Evolutionary conservation across 2,329 filamentous ascomycete species (phyloP).

Genomic region (Penicillium hesseltinei): DNA sequence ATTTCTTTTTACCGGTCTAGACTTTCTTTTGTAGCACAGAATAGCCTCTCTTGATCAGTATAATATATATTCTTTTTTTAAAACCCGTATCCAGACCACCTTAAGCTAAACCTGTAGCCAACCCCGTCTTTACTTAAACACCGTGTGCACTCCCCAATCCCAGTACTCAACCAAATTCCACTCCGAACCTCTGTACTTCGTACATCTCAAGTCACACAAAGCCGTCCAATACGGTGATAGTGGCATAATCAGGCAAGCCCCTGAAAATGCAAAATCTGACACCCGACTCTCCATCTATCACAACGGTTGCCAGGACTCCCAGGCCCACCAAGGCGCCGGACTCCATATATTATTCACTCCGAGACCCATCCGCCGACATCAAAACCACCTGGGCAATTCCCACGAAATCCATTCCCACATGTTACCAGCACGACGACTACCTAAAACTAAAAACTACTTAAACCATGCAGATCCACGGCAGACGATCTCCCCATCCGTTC

Average conservation of each 20-base stretch:
- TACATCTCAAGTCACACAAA: background rate
- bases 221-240: background rate
- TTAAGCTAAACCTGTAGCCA: background rate
- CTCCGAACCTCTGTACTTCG: background rate
- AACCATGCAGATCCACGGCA: constrained; percentile 10
- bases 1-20: background rate
- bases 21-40: background rate
- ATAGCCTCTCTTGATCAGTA: background rate
- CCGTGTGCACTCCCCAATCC: background rate
- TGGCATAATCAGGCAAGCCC: constrained; percentile 5
- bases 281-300: constrained; percentile 6
- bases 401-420: constrained; percentile 10
- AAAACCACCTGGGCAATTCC: background rate
- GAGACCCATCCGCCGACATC: constrained; percentile 6
- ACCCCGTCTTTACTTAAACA: background rate
- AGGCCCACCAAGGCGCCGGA: constrained; percentile 2
- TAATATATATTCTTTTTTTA: background rate
- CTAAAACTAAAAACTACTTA: constrained; percentile 3
- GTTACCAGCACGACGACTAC: constrained; percentile 1
- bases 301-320: constrained; percentile 11
- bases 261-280: constrained; percentile 4
- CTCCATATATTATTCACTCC: constrained; percentile 10
- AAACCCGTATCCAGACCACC: background rate
- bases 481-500: constrained; percentile 1
- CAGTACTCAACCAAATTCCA: background rate